Evolutionary conservation across 805 yeast species (phyloP).

Genomic region (Metschnikowia proteae): DNA sequence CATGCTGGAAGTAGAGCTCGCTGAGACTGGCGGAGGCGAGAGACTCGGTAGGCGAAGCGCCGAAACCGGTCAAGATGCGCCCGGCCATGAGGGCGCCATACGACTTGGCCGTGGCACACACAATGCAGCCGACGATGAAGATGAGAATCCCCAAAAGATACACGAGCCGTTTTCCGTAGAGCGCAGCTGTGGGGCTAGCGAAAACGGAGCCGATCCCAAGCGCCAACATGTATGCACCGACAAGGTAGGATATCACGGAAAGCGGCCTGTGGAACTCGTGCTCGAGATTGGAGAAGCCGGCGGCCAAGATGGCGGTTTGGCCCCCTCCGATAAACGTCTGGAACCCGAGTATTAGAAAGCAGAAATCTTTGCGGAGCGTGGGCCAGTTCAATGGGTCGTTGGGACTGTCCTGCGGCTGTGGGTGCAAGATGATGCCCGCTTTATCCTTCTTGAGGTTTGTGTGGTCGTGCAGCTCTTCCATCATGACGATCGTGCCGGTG

Average conservation of each 20-base stretch:
- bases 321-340: conserved; percentile 62
- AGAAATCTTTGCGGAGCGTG: conserved; percentile 51
- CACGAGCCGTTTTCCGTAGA: conserved; percentile 56
- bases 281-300: conserved; percentile 45
- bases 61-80: conserved; percentile 55
- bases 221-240: conserved; percentile 56
- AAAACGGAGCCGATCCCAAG: conserved; percentile 57
- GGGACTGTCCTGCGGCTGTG: conserved; percentile 61
- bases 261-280: conserved; percentile 42
- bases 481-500: conserved; percentile 49
- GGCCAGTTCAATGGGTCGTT: conserved; percentile 71
- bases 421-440: conserved; percentile 49
- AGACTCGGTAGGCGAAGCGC: conserved; percentile 59
- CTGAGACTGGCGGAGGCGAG: conserved; percentile 59
- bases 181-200: conserved; percentile 54
- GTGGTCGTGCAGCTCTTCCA: conserved; percentile 15
- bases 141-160: conserved; percentile 47
- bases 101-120: conserved; percentile 49
- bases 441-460: conserved; percentile 41
- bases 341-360: conserved; percentile 50
- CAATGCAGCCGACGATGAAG: conserved; percentile 49
- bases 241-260: conserved; percentile 47
- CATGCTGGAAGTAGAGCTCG: conserved; percentile 58
- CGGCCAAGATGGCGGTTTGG: conserved; percentile 56
- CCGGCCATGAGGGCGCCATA: conserved; percentile 55